Conservation (phyloP, 1,284 basidiomycete genomes). For the Peniophora sp. region DNA sequence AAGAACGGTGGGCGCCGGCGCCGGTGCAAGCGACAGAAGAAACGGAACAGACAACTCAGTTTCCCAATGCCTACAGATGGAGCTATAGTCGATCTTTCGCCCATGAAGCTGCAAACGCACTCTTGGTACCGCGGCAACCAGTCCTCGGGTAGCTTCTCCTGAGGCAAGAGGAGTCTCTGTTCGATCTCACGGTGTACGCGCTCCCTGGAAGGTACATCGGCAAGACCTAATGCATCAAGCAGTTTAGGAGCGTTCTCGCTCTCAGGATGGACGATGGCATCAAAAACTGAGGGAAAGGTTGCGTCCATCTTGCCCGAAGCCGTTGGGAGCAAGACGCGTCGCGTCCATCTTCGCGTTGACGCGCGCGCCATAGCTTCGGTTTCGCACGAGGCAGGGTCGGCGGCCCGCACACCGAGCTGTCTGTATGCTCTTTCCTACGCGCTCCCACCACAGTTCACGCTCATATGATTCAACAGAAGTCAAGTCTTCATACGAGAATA, state of each 20-base stretch:
- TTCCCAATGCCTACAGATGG: constrained; percentile 58
- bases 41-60: constrained; percentile 51
- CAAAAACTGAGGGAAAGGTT: constrained; percentile 23
- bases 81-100: constrained; percentile 9
- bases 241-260: constrained; percentile 31
- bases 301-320: constrained; percentile 8
- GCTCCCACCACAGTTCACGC: too few relatives aligned
- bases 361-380: background rate
- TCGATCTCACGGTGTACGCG: constrained; percentile 62
- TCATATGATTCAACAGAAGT: too few relatives aligned
- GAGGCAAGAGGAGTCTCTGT: constrained; percentile 59
- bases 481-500: too few relatives aligned
- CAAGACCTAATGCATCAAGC: constrained; percentile 47
- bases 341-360: background rate
- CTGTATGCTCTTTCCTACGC: too few relatives aligned
- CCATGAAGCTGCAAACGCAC: constrained; percentile 32
- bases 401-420: too few relatives aligned
- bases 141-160: constrained; percentile 51
- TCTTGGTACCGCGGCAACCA: constrained; percentile 73
- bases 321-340: background rate
- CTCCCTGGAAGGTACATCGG: constrained; percentile 46
- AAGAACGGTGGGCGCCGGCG: constrained; percentile 72
- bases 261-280: constrained; percentile 38
- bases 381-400: too few relatives aligned
- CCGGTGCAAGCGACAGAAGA: constrained; percentile 55